Conservation (phyloP, 2,329 filamentous ascomycete species). For the Hypoxylon sp. region DNA sequence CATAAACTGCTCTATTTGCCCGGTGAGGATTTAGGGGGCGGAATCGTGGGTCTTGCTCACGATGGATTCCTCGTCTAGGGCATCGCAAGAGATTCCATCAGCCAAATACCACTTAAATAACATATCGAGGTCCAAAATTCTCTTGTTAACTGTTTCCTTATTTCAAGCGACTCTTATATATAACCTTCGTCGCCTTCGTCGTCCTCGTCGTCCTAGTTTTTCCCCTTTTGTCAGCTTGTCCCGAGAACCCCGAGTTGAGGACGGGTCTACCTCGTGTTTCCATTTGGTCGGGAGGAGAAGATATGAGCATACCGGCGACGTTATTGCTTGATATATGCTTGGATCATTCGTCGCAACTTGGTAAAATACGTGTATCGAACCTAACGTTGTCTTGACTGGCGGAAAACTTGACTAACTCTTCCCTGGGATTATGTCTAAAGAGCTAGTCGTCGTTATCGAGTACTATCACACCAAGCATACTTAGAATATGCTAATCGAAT, state of each 20-base stretch:
- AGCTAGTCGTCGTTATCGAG: background rate
- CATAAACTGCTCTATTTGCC: constrained; percentile 5
- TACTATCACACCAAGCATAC: background rate
- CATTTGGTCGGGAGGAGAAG: background rate
- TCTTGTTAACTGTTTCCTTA: background rate
- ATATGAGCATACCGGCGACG: background rate
- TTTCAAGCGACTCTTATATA: background rate
- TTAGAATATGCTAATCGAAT: background rate
- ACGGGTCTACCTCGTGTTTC: background rate
- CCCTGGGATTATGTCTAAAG: background rate
- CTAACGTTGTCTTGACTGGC: background rate
- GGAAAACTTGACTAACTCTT: background rate
- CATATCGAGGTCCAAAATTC: background rate
- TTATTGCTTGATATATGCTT: background rate
- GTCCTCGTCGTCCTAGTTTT: background rate
- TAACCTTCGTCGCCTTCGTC: background rate
- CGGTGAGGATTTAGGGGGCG: constrained; percentile 3
- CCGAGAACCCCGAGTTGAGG: background rate
- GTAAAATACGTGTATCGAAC: background rate
- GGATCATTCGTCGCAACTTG: background rate
- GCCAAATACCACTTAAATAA: background rate
- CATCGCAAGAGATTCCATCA: background rate
- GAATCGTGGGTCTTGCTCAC: background rate
- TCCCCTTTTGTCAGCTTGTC: constrained; percentile 9
- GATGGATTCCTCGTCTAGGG: constrained; percentile 6